Evolutionary conservation across 148 eudicot genomes (phyloP), one percentile per base, ranked within the genome.

Genomic region (Rhododendron henanense): DNA sequence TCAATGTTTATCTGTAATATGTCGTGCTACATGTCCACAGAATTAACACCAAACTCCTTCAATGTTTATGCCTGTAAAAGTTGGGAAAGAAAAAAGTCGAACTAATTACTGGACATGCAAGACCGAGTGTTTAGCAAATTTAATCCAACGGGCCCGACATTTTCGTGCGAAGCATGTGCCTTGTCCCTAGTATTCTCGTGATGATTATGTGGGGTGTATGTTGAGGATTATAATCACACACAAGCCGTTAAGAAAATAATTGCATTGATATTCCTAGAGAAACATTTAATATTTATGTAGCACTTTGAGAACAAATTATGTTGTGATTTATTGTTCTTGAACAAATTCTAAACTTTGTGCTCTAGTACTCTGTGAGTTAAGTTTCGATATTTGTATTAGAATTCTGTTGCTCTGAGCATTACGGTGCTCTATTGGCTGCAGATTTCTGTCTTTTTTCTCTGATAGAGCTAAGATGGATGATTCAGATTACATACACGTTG

Each of bases 401-500:
- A 25, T n/a, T 65, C 53, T 21, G 55, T 74, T 69, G n/a, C 81
- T 59, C n/a, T 84, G 44, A 84, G 31, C 37, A 50, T 25, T 50
- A 18, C 69, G 48, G 78, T 44, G 78, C 50, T 83, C 85, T 74
- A 41, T 83, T 61, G 53, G 57, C 84, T 92, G 88, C 96, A 96
- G 98, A 91, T 85, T 96, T 87, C 86, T 96, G 50, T 94, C 95
- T 61, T 89, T 93, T 90, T 97, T 97, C 90, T 93, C 93, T 83
- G 98, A 95, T 90, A 89, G 87, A 91, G 90, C 90, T 87, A 92
- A 88, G 90, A 90, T 90, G 92, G 98, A 97, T 85, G 98, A 39
- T 88, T 97, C 98, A 59, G 99, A 97, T 88, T 98, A 97, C 88
- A 91, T 97, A 83, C 98, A 97, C 91, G 98, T 98, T 87, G 95